A percentile compares a stretch with the other conserved stretches of the same genome.
Conservation (phyloP, 1,139 yeast genomes). For the Zygoascus sp. region DNA sequence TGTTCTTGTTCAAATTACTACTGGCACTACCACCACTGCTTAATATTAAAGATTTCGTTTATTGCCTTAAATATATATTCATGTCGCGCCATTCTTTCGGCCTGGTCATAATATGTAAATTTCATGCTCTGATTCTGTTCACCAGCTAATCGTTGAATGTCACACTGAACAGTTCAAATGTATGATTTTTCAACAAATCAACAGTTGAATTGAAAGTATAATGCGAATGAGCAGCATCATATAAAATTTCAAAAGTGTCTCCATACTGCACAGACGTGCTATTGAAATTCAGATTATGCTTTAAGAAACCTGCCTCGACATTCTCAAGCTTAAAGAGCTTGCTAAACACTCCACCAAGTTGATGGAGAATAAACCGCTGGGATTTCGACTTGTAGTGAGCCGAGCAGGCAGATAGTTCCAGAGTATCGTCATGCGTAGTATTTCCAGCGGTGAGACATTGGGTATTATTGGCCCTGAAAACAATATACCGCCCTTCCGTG, state of each 20-base stretch:
- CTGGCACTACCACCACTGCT: too few relatives aligned
- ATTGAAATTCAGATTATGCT: constrained; percentile 1
- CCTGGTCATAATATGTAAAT: too few relatives aligned
- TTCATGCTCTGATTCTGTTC: too few relatives aligned
- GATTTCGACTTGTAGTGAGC: not conserved
- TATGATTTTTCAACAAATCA: not conserved
- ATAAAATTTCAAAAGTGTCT: not conserved
- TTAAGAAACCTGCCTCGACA: constrained; percentile 5
- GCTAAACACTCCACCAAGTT: constrained; percentile 12
- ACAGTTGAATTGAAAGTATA: not conserved
- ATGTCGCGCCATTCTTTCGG: too few relatives aligned
- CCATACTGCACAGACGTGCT: constrained; percentile 1
- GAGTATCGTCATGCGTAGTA: not conserved
- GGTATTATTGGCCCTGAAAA: constrained; percentile 14
- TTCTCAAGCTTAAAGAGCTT: constrained; percentile 4
- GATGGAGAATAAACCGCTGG: constrained; percentile 9
- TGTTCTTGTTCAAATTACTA: too few relatives aligned
- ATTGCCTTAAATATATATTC: too few relatives aligned
- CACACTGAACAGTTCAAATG: constrained; percentile 4
- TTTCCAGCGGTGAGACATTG: constrained; percentile 9
- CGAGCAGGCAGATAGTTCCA: not conserved
- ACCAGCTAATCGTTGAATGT: constrained; percentile 8
- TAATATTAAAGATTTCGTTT: too few relatives aligned
- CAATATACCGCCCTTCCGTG: constrained; percentile 29
- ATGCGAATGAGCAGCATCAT: not conserved